A percentile compares a stretch with the other conserved stretches of the same genome.
These are phyloP conservation scores for Hypomyces rosellus DNA, from an alignment of 2,329 filamentous ascomycete genomes.

Conservation along the genomic window DNA sequence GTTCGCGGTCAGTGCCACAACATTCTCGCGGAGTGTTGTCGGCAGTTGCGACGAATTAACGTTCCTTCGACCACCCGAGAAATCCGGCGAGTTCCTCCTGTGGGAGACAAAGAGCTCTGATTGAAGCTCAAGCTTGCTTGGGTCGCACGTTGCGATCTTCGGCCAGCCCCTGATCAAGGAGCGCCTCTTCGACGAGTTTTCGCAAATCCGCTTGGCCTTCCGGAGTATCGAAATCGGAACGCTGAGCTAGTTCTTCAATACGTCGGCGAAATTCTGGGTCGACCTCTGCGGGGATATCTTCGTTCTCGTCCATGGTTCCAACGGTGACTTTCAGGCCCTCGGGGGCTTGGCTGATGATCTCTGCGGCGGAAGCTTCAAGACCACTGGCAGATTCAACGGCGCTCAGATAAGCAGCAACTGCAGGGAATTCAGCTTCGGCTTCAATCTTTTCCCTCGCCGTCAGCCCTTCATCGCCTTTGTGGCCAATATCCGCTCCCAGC, in stretches of 20 bases:
- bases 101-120: conserved; percentile 51
- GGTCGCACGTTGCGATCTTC: conserved; percentile 60
- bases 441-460: conserved; percentile 78
- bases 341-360: conserved; percentile 45
- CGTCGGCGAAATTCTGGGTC: conserved; percentile 78
- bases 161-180: conserved; percentile 59
- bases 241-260: conserved; percentile 81
- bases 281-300: conserved; percentile 55
- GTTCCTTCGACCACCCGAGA: conserved; percentile 45
- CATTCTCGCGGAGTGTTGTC: conserved; percentile 41
- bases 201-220: conserved; percentile 75
- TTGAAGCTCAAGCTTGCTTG: conserved; percentile 46
- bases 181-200: conserved; percentile 71
- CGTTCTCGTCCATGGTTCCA: conserved; percentile 61
- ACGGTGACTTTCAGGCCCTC: conserved; percentile 72
- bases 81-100: conserved; percentile 49
- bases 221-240: conserved; percentile 76
- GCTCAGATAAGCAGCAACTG: conserved; percentile 65
- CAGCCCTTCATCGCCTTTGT: conserved; percentile 66
- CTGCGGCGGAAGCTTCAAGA: conserved; percentile 23
- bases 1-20: conserved; percentile 49
- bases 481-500: conserved; percentile 60
- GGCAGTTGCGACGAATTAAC: conserved; percentile 45
- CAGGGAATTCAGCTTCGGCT: conserved; percentile 69
- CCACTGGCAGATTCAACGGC: conserved; percentile 24